Percentiles rank a stretch among this genome's conserved stretches.
Conservation (phyloP, 306 rosid species). For the Cicer bijugum region DNA sequence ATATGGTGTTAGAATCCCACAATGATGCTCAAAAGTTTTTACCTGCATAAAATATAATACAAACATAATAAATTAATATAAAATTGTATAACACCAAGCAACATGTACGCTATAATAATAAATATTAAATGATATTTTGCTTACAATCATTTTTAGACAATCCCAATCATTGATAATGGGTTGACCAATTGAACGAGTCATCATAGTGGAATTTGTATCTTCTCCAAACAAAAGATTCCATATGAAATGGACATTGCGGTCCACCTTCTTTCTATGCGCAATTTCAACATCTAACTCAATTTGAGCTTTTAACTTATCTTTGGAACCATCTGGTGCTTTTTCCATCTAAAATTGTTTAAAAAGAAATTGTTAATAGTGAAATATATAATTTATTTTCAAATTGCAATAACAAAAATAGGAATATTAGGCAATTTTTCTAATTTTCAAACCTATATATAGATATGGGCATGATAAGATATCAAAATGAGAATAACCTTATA, state of each 20-base stretch:
- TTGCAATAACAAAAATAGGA: too few species aligned
- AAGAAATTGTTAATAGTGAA: not conserved
- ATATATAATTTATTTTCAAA: too few species aligned
- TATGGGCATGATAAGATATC: too few species aligned
- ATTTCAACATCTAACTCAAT: conserved; percentile 46
- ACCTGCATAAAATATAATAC: conserved; percentile 16
- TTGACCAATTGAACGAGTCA: conserved; percentile 45
- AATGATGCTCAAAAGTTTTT: conserved; percentile 39
- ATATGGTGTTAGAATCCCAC: conserved; percentile 38
- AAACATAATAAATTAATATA: not conserved
- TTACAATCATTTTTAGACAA: conserved; percentile 61
- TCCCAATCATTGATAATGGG: conserved; percentile 70
- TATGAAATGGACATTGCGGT: conserved; percentile 42
- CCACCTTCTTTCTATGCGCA: conserved; percentile 47
- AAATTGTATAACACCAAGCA: not conserved
- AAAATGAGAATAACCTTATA: not conserved
- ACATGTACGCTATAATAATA: not conserved
- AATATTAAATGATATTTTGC: not conserved
- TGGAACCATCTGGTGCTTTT: conserved; percentile 49
- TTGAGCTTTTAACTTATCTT: conserved; percentile 51
- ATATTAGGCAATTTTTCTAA: too few species aligned
- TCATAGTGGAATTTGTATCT: conserved; percentile 17
- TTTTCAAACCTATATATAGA: too few species aligned
- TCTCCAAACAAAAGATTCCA: conserved; percentile 56
- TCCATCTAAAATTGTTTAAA: conserved; percentile 43